Base-by-base conservation (phyloP, 2,329 filamentous ascomycete genomes). In the Alternaria atra region DNA sequence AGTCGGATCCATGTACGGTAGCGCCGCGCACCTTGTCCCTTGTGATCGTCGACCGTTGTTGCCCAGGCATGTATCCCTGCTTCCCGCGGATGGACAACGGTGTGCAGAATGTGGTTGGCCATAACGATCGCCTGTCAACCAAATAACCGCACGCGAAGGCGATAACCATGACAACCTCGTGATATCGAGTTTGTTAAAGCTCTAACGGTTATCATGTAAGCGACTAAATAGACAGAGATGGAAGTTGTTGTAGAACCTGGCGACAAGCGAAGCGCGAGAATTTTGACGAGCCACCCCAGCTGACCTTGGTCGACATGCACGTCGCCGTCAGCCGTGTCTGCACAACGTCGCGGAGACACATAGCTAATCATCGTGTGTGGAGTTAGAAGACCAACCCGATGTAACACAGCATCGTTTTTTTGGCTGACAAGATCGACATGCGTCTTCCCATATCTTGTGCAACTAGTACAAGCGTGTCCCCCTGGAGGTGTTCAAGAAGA, bases 11-110 rank as follows among this genome's bases (percentile, higher is more conserved):
- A 67, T 68, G 67, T 67, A 53, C 66, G 63, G 64, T 66, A 73
- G 73, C 66, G 69, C 69, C 61, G 60, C 66, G 70, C 70, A 63
- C 67, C 66, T 67, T 65, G 54, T 64, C 65, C 71, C 69, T 66
- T 73, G 70, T 69, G 72, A 77, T 75, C 69, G 70, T 63, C 73
- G 54, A 55, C 73, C 67, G 72, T 71, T 73, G 65, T 61, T 65
- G 64, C 61, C 67, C 67, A 66, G 60, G 56, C 55, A 52, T 54
- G 25, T 30, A 77, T 70, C 74, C 75, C 71, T 75, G 75, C 70
- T 70, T 66, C 64, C 70, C 70, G 71, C 67, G 67, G 37, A 60
- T 50, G 58, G 55, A 62, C 67, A 69, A 69, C 63, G 62, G 64
- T 59, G 59, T 48, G 55, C 61, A 34, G 54, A 35, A 59, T 55